Conservation (phyloP, 495 filamentous ascomycete genomes). For the Wilcoxina mikolae region DNA sequence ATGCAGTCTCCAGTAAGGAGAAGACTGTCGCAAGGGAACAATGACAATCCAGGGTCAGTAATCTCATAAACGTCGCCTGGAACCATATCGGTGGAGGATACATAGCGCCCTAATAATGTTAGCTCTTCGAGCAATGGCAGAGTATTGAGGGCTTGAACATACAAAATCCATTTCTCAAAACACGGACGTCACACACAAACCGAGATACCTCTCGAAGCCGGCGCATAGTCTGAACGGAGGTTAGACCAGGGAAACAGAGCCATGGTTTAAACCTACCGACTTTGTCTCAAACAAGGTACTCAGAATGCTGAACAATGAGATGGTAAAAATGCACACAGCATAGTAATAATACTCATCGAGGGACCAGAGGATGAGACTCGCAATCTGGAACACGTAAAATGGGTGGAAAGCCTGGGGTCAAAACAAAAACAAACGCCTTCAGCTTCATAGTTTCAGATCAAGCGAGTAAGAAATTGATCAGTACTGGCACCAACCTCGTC, state of each 20-base stretch:
- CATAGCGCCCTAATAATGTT: constrained; percentile 52
- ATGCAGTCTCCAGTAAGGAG: constrained; percentile 91
- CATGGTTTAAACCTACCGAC: constrained; percentile 38
- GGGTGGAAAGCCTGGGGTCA: constrained; percentile 67
- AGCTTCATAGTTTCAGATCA: neutral
- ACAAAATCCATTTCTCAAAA: constrained; percentile 91
- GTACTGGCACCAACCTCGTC: constrained; percentile 55
- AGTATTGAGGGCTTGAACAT: constrained; percentile 28
- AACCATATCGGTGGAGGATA: constrained; percentile 74
- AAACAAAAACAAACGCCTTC: neutral
- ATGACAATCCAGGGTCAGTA: constrained; percentile 84
- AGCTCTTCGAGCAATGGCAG: constrained; percentile 23
- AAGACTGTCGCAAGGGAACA: constrained; percentile 87
- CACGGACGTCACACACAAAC: constrained; percentile 89
- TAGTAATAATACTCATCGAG: constrained; percentile 96
- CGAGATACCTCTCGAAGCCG: constrained; percentile 80
- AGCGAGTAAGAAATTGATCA: neutral
- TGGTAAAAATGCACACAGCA: constrained; percentile 86
- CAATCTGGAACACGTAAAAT: constrained; percentile 96
- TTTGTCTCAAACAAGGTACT: constrained; percentile 81
- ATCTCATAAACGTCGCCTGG: constrained; percentile 96
- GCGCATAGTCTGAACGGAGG: constrained; percentile 55
- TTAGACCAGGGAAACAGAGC: constrained; percentile 10
- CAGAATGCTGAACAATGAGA: constrained; percentile 80
- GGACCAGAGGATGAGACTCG: constrained; percentile 88